phyloP scores from a whole-genome alignment of 2,329 filamentous ascomycete genomes.

The Teratosphaeria destructans region DNA sequence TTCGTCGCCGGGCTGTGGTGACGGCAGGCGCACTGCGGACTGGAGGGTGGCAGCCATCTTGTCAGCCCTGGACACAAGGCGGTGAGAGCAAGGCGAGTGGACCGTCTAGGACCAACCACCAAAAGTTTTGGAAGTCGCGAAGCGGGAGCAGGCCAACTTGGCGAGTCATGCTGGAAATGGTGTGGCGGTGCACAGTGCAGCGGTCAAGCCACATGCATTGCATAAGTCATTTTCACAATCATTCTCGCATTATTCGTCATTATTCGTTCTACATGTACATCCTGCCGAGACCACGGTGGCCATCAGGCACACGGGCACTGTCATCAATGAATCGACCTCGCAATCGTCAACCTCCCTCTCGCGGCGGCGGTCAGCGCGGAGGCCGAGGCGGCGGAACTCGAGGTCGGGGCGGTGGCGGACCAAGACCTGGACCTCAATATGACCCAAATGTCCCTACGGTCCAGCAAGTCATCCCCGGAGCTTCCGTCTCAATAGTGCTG shows the following conservation, averaged over 20 bases:
- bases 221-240: background rate
- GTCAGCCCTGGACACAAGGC: background rate
- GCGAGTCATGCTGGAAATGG: background rate
- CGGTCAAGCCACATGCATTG: background rate
- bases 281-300: background rate
- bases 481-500: slow-evolving; percentile 59
- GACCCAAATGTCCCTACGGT: slow-evolving; percentile 19
- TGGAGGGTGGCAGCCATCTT: slow-evolving; percentile 14
- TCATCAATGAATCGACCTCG: slow-evolving; percentile 19
- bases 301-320: background rate
- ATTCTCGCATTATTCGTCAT: background rate
- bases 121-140: background rate
- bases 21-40: slow-evolving; percentile 18
- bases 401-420: background rate
- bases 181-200: background rate
- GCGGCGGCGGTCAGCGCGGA: background rate
- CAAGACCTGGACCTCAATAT: background rate
- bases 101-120: background rate
- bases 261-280: background rate
- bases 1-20: slow-evolving; percentile 15
- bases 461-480: slow-evolving; percentile 47
- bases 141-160: background rate
- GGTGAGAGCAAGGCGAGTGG: background rate
- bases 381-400: slow-evolving; percentile 1
- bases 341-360: slow-evolving; percentile 19